Base-by-base conservation (phyloP, 2,329 filamentous ascomycete species). In the Verruconis gallopava region DNA sequence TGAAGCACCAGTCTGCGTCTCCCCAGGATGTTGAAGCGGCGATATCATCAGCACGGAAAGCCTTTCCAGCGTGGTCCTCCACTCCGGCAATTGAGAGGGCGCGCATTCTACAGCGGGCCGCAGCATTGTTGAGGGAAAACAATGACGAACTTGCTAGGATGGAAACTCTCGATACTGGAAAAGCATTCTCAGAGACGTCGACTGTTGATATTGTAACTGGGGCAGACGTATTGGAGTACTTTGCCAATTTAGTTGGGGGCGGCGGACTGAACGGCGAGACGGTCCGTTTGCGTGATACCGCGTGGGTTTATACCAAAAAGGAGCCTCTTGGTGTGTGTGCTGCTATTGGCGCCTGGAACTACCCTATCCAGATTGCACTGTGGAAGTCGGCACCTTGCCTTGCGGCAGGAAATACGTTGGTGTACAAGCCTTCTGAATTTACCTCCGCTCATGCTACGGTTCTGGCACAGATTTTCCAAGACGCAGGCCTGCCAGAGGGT, bases 281-380 rank as follows among this genome's bases (percentile, higher is more conserved):
- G 15, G 78, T 79, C 37, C 75, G 78, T 43, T 67, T 93, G 33
- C 72, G 85, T 30, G 69, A 77, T 39, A 79, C 85, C 50, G 84
- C 85, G 3, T 86, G 80, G 73, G 76, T 91, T 28, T 85, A 88
- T 60, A 88, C 82, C 9, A 79, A 76, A 54, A 89, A 91, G 58
- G 81, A 84, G 51, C 72, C 85, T 4, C 66, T 93, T 14, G 85
- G 85, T 19, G 84, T 91, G 12, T 93, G 85, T 57, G 85, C 75
- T 12, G 85, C 83, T 44, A 93, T 93, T 50, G 85, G 85, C 43
- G 85, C 85, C 12, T 93, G 85, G 85, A 93, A 93, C 62, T 93
- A 93, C 56, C 85, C 85, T 11, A 82, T 93, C 49, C 85, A 93
- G 59, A 93, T 93, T 6, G 85, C 85, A 5, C 68, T 93, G 1